Conservation (phyloP, 1,284 basidiomycete genomes). For the Leccinum laetum region DNA sequence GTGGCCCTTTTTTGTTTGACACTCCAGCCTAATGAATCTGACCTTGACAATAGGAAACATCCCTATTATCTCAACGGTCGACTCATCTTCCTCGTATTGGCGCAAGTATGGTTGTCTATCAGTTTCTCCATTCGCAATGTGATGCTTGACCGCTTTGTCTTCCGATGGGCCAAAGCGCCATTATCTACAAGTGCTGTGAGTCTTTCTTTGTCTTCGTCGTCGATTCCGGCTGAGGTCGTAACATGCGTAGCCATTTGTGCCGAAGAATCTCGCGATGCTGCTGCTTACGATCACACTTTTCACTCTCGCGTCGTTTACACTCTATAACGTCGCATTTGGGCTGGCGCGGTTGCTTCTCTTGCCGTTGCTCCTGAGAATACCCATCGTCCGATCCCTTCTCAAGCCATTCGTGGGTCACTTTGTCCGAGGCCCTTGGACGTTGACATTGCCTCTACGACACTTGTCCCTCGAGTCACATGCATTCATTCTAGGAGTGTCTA, state of each 20-base stretch:
- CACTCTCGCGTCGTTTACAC: slow-evolving; percentile 36
- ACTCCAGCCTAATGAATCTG: background rate
- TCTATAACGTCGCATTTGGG: slow-evolving; percentile 45
- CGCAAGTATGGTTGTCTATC: slow-evolving; percentile 48
- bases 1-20: slow-evolving; percentile 15
- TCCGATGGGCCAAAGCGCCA: slow-evolving; percentile 34
- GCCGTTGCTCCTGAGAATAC: slow-evolving; percentile 53
- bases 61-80: slow-evolving; percentile 69
- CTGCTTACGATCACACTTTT: slow-evolving; percentile 42
- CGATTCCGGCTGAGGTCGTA: background rate
- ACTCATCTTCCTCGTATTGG: slow-evolving; percentile 54
- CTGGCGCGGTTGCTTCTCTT: slow-evolving; percentile 42
- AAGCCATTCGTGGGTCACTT: slow-evolving; percentile 65
- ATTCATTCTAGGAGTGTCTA: slow-evolving; percentile 51
- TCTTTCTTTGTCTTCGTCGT: background rate
- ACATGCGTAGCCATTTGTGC: slow-evolving; percentile 22
- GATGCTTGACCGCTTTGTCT: slow-evolving; percentile 57
- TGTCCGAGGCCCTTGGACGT: slow-evolving; percentile 53
- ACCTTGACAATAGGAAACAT: slow-evolving; percentile 50
- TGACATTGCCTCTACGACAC: slow-evolving; percentile 49
- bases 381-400: slow-evolving; percentile 48
- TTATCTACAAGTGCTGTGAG: slow-evolving; percentile 21
- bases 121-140: slow-evolving; percentile 53
- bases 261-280: slow-evolving; percentile 22
- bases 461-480: slow-evolving; percentile 44